These are phyloP conservation scores for Aspergillus avenaceus DNA, from an alignment of 495 filamentous ascomycete genomes.

Conservation along the genomic window DNA sequence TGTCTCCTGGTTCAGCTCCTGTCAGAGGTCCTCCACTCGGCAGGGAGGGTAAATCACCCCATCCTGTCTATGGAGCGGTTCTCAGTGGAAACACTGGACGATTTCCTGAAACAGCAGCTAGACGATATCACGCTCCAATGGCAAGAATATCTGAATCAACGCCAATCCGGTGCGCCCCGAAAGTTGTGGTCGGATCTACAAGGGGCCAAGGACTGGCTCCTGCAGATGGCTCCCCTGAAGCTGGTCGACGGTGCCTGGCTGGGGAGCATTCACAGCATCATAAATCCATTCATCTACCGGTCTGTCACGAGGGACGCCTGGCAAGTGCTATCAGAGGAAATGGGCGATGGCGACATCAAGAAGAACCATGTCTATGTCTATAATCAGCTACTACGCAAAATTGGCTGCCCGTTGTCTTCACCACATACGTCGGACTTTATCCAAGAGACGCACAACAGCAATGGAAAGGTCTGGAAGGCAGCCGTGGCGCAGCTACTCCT, in stretches of 20 bases:
- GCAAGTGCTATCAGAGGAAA: constrained; percentile 49
- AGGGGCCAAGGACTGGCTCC: neutral
- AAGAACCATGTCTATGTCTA: constrained; percentile 47
- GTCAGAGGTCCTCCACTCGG: neutral
- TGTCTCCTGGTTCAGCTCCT: neutral
- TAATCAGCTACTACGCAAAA: constrained; percentile 30
- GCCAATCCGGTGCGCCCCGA: neutral
- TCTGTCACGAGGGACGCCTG: constrained; percentile 31
- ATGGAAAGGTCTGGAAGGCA: constrained; percentile 41
- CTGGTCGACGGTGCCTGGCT: constrained; percentile 51
- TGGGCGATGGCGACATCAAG: constrained; percentile 43
- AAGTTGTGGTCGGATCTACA: neutral
- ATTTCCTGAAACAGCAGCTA: too few species aligned
- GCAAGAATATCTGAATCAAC: neutral
- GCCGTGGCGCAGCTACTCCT: constrained; percentile 45
- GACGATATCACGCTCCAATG: too few species aligned
- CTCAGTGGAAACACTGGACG: too few species aligned
- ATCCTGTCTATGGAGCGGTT: neutral
- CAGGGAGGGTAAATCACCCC: neutral
- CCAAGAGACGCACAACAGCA: constrained; percentile 15
- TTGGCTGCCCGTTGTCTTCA: constrained; percentile 23
- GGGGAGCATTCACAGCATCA: constrained; percentile 40
- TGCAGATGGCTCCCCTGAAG: constrained; percentile 37
- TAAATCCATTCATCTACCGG: constrained; percentile 31
- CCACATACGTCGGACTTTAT: constrained; percentile 30